Evolutionary conservation across 2,329 filamentous ascomycete species (phyloP).

Genomic region (Fusarium pseudocircinatum): DNA sequence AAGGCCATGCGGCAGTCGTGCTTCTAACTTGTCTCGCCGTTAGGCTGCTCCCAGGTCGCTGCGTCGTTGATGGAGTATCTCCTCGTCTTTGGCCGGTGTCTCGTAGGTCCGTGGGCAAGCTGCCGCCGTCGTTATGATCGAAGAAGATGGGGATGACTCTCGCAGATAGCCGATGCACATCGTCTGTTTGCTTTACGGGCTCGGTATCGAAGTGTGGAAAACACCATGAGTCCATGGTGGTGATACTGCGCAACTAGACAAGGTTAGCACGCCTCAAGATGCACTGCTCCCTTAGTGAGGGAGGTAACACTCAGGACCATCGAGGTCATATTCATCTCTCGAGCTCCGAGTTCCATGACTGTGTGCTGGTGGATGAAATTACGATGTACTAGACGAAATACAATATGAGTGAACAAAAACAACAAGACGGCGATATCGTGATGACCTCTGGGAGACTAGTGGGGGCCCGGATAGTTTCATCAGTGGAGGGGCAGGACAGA

Average conservation of each 20-base stretch:
- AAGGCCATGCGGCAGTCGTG: neutral
- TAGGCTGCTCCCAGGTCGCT: neutral
- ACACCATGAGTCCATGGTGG: neutral
- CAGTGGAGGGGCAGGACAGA: neutral
- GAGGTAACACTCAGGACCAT: too few relatives aligned
- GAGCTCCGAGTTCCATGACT: neutral
- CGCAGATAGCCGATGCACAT: neutral
- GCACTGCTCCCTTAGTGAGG: accelerated
- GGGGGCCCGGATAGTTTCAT: neutral
- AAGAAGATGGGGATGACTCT: neutral
- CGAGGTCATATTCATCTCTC: accelerated
- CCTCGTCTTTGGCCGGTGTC: too few relatives aligned
- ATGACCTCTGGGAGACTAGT: neutral
- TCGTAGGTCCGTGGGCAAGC: neutral
- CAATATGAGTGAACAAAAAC: neutral
- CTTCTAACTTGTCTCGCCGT: neutral
- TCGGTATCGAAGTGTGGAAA: neutral
- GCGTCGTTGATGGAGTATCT: neutral
- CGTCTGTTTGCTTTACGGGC: neutral
- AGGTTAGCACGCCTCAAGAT: neutral
- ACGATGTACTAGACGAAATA: neutral
- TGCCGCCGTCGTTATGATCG: neutral
- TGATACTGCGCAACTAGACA: neutral
- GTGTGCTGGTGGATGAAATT: neutral
- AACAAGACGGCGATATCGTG: neutral